Evolutionary conservation across 257 asterid species (phyloP).

Genomic region (Solanum ahanhuiri): DNA sequence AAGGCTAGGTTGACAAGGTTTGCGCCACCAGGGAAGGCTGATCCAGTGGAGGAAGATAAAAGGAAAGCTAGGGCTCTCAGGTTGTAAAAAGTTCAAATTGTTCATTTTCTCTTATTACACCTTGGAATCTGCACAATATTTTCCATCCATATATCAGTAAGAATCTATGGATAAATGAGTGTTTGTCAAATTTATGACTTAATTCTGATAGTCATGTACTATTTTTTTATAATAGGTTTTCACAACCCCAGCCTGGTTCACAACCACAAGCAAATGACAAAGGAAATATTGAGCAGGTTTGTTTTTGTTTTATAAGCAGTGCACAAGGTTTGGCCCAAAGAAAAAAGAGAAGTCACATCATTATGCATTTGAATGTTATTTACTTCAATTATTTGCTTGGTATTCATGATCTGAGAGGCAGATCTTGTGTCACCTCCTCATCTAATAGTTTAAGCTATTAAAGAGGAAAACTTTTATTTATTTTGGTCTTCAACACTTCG

Average conservation of each 20-base stretch:
- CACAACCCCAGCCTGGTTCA: slow-evolving; percentile 29
- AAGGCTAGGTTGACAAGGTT: slow-evolving; percentile 89
- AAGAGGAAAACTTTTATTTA: not conserved
- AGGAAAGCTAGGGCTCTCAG: slow-evolving; percentile 93
- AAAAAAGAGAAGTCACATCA: not conserved
- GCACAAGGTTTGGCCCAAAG: not conserved
- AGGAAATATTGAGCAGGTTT: slow-evolving; percentile 22
- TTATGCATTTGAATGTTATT: not conserved
- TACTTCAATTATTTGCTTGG: not conserved
- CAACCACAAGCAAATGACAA: slow-evolving; percentile 18
- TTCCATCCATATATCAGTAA: not conserved
- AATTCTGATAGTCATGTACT: not conserved
- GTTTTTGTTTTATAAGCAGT: not conserved
- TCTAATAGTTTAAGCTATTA: not conserved
- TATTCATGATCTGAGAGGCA: not conserved
- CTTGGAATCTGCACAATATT: not conserved
- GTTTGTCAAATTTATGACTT: not conserved
- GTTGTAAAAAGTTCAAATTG: slow-evolving; percentile 21
- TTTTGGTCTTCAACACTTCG: not conserved
- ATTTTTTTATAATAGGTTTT: slow-evolving; percentile 25
- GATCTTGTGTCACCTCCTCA: not conserved
- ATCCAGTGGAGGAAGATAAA: slow-evolving; percentile 75
- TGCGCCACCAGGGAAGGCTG: slow-evolving; percentile 36
- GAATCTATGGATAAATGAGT: not conserved
- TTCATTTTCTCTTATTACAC: not conserved